phyloP scores from a whole-genome alignment of 768 basidiomycete genomes.

The Panaeolus cyanescens region DNA sequence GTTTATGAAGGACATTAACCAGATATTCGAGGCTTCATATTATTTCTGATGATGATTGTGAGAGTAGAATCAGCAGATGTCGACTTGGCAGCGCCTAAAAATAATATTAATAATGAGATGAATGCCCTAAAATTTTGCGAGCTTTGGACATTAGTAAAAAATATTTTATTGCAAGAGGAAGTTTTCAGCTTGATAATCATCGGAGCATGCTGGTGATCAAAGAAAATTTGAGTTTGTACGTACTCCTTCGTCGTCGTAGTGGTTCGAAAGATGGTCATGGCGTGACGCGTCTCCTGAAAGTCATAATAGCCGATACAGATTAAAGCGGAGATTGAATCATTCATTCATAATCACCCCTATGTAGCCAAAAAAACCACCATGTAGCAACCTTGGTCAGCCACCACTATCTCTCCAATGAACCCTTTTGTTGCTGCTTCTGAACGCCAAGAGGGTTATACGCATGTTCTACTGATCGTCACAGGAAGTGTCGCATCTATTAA shows the following conservation, averaged over 20 bases:
- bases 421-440: conserved; percentile 43
- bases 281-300: neutral
- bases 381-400: neutral
- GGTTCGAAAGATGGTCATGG: neutral
- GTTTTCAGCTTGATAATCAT: neutral
- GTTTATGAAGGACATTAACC: neutral
- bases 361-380: neutral
- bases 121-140: neutral
- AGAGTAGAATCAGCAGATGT: neutral
- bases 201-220: neutral
- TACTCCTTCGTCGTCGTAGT: neutral
- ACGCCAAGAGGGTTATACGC: conserved; percentile 44
- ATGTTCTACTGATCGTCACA: conserved; percentile 84
- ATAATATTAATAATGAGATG: too few relatives aligned
- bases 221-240: neutral
- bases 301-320: neutral
- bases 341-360: neutral
- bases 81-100: neutral
- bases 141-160: neutral
- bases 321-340: neutral
- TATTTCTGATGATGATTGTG: neutral
- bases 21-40: neutral
- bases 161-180: neutral
- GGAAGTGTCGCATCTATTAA: conserved; percentile 98
- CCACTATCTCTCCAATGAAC: conserved; percentile 5